Base-by-base conservation (phyloP, 306 rosid species). In the Rosa multiflora region DNA sequence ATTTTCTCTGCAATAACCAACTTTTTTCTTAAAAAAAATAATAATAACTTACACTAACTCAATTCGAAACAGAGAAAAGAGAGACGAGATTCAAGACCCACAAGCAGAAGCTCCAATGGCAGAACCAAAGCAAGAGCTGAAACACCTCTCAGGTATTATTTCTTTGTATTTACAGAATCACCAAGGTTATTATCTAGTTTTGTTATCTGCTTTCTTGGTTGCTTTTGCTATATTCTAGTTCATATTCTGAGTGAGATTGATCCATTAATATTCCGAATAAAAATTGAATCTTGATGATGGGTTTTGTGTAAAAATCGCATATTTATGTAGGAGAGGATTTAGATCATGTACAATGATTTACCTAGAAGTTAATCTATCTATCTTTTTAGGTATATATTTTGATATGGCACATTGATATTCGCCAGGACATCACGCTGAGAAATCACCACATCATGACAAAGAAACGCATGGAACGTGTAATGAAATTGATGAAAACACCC, bases 391-490 rank as follows among this genome's bases (percentile, higher is more conserved):
- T 55, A 14, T 51, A 39, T 32, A 20, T 52, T 8, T 8, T 71
- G 61, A 52, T 17, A 42, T 62, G 84, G 76, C 59, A 88, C 43
- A 32, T 1, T 63, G 93, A 80, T 40, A 82, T 56, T 56, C 37
- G 14, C 23, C 40, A 21, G 78, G 69, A 8, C 69, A 58, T 73
- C 86, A 86, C 74, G 68, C 72, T 74, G 85, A 86, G 43, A 81
- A 81, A 74, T 78, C 89, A 46, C 87, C 93, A 35, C 76, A 0
- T 17, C 91, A 88, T 81, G 55, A 84, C 78, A 79, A 86, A 63
- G 97, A 94, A 88, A 94, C 97, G 5, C 96, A 94, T 78, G 97
- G 97, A 72, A 92, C 14, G 77, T 88, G 83, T 70, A 84, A 88
- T 81, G 97, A 89, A 81, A 94, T 94, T 78, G 91, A 76, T 74